A percentile compares a stretch with the other conserved stretches of the same genome.
Evolutionary conservation across 495 filamentous ascomycete species (phyloP).

Genomic region (Penicillium verhagenii): DNA sequence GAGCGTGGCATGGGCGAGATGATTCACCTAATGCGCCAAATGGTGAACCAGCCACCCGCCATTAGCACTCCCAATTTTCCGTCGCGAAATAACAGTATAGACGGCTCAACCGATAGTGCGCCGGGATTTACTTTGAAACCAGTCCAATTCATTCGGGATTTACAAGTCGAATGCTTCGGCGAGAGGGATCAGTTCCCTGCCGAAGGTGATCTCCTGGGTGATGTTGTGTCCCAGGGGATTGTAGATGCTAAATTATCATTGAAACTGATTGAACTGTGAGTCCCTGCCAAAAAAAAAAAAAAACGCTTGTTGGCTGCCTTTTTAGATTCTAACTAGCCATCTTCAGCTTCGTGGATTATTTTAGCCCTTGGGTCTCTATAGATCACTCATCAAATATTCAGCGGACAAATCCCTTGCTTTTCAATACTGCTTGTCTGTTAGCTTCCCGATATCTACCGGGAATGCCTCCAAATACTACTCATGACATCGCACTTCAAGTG

Average conservation of each 20-base stretch:
- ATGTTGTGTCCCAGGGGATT: constrained; percentile 32
- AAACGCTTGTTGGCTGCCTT: not conserved
- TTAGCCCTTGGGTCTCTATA: constrained; percentile 38
- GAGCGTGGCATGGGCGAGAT: constrained; percentile 42
- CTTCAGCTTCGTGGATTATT: constrained; percentile 38
- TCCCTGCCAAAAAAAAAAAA: no score
- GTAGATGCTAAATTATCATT: constrained; percentile 36
- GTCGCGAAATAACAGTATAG: constrained; percentile 23
- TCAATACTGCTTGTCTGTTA: constrained; percentile 39
- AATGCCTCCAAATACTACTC: constrained; percentile 29
- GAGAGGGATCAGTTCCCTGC: constrained; percentile 25
- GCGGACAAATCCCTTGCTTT: constrained; percentile 34
- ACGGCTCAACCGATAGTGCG: constrained; percentile 25
- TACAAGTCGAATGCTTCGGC: constrained; percentile 38
- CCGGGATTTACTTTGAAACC: constrained; percentile 30
- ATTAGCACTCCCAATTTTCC: constrained; percentile 18
- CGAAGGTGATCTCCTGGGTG: constrained; percentile 27
- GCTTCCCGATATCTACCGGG: constrained; percentile 42
- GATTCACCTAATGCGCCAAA: constrained; percentile 40
- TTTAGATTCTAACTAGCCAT: constrained; percentile 8
- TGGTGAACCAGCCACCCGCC: constrained; percentile 29
- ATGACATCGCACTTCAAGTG: constrained; percentile 37
- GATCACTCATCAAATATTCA: constrained; percentile 30
- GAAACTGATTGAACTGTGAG: constrained; percentile 39
- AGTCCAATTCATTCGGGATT: constrained; percentile 35